Evolutionary conservation across 768 basidiomycete species (phyloP).

Genomic region (Boletus rubropictus): DNA sequence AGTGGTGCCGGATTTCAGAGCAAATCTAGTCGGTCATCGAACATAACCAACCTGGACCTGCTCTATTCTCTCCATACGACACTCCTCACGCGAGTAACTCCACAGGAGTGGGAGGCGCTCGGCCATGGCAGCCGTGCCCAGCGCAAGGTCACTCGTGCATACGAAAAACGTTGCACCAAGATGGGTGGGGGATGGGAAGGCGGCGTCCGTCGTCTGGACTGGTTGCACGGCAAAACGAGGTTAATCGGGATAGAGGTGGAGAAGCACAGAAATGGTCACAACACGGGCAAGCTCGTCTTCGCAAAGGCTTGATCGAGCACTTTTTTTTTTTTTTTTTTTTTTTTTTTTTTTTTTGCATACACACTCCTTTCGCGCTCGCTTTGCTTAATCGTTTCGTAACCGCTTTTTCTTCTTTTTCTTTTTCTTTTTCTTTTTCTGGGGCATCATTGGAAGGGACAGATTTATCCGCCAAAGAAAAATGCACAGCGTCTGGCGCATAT

Average conservation of each 20-base stretch:
- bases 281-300: conserved; percentile 48
- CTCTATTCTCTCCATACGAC: conserved; percentile 55
- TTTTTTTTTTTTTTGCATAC: neutral
- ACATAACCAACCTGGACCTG: conserved; percentile 59
- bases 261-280: conserved; percentile 35
- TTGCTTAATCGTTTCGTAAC: neutral
- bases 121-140: conserved; percentile 52
- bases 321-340: neutral
- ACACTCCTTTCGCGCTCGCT: conserved; percentile 1
- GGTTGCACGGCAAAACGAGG: conserved; percentile 55
- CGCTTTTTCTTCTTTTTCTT: neutral
- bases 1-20: conserved; percentile 25
- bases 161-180: conserved; percentile 54
- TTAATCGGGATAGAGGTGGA: conserved; percentile 59
- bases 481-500: conserved; percentile 9
- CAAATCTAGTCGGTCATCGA: conserved; percentile 21
- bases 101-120: conserved; percentile 59
- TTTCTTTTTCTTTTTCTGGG: conserved; percentile 1
- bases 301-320: conserved; percentile 30
- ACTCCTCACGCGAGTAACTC: conserved; percentile 50
- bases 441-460: conserved; percentile 1
- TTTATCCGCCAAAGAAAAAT: neutral
- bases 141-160: conserved; percentile 53
- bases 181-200: conserved; percentile 66
- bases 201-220: conserved; percentile 65